These are phyloP conservation scores for Termitomyces sp. DNA, from an alignment of 768 basidiomycete genomes.

Conservation along the genomic window DNA sequence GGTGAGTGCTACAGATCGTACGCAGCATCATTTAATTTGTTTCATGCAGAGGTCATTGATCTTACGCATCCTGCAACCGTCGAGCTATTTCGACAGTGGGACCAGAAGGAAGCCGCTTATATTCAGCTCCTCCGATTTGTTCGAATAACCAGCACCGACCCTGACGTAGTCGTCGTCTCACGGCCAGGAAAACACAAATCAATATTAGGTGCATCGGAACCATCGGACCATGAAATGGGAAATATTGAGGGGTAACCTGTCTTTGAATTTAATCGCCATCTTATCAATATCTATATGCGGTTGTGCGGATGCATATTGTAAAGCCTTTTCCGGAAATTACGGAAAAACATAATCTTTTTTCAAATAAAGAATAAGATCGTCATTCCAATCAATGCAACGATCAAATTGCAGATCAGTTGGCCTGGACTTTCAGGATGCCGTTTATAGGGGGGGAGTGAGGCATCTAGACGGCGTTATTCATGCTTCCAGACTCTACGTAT, in stretches of 20 bases:
- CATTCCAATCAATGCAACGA: background rate
- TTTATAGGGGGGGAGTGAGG: background rate
- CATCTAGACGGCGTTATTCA: background rate
- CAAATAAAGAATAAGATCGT: background rate
- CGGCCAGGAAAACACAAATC: conserved; percentile 52
- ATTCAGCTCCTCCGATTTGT: conserved; percentile 70
- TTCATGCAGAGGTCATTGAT: conserved; percentile 63
- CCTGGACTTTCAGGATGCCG: background rate
- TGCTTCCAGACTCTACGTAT: conserved; percentile 1
- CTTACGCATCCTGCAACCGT: conserved; percentile 69
- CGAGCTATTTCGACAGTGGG: conserved; percentile 70
- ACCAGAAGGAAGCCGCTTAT: conserved; percentile 68
- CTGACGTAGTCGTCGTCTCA: conserved; percentile 43
- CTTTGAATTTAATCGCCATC: conserved; percentile 8
- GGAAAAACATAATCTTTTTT: background rate
- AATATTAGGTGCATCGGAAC: conserved; percentile 15
- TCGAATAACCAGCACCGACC: conserved; percentile 58
- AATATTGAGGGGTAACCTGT: conserved; percentile 7
- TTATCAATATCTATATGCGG: conserved; percentile 5
- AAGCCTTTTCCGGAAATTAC: background rate
- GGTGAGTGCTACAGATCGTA: conserved; percentile 38
- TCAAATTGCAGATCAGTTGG: conserved; percentile 1
- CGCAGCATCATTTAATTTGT: conserved; percentile 1
- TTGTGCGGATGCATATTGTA: background rate
- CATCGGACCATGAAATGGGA: conserved; percentile 15